Conservation (phyloP, 1,284 basidiomycete species). For the Moesziomyces sp. region DNA sequence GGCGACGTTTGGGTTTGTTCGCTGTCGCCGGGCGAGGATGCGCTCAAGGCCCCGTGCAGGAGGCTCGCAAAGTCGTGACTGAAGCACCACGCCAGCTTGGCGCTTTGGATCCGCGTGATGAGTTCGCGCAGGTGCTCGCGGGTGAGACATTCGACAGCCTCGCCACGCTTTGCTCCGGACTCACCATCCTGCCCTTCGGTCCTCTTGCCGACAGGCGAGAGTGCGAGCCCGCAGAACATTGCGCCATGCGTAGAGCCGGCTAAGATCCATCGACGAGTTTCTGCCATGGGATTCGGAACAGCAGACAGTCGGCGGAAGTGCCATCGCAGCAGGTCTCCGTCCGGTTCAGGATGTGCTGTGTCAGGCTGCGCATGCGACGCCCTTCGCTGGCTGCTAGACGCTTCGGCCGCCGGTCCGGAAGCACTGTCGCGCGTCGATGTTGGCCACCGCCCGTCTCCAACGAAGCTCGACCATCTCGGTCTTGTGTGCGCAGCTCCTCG, state of each 20-base stretch:
- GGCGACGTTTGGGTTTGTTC: no score
- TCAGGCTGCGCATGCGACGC: conserved; percentile 8
- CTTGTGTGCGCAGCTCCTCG: conserved; percentile 8
- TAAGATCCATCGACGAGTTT: conserved; percentile 38
- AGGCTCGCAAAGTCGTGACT: conserved; percentile 26
- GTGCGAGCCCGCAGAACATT: conserved; percentile 25
- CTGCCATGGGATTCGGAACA: conserved; percentile 7
- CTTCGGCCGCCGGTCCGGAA: not conserved
- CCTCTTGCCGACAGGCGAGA: not conserved
- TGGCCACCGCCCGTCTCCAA: conserved; percentile 17
- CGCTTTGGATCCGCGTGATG: conserved; percentile 16
- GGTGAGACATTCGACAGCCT: conserved; percentile 1
- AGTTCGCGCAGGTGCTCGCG: conserved; percentile 16
- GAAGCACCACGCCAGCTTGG: conserved; percentile 31
- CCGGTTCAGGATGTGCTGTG: conserved; percentile 5
- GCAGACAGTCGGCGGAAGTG: conserved; percentile 1
- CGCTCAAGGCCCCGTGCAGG: conserved; percentile 14
- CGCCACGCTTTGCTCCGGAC: not conserved
- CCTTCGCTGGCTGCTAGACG: conserved; percentile 4
- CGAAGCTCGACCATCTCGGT: conserved; percentile 35
- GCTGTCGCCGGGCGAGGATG: no score
- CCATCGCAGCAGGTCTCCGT: conserved; percentile 15
- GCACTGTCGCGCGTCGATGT: conserved; percentile 9
- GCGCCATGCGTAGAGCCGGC: conserved; percentile 22
- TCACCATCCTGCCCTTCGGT: not conserved